Conservation (phyloP, 352 stramenopile genomes). For the Blastocystis sp. region DNA sequence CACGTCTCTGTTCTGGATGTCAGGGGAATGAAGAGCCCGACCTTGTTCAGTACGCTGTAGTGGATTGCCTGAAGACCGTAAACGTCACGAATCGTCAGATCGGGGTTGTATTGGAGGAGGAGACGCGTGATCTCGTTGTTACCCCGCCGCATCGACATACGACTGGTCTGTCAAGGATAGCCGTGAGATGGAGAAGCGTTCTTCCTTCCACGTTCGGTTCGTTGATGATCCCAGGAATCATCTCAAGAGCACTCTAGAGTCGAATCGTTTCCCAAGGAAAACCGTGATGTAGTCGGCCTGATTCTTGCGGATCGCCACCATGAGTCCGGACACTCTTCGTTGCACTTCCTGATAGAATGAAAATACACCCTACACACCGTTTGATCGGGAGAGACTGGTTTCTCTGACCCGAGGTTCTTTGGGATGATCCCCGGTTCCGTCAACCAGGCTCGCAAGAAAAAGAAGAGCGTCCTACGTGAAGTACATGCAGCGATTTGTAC, state of each 20-base stretch:
- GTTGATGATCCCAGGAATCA: constrained; percentile 5
- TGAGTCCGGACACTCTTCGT: background rate
- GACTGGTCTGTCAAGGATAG: background rate
- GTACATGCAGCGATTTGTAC: background rate
- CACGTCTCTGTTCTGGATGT: background rate
- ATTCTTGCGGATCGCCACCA: constrained; percentile 31
- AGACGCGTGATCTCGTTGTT: background rate
- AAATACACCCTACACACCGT: background rate
- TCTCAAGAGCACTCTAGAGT: constrained; percentile 7
- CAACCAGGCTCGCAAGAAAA: background rate
- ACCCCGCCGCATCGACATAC: background rate
- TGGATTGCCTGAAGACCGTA: constrained; percentile 20
- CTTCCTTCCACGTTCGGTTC: constrained; percentile 24
- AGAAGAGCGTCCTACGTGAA: background rate
- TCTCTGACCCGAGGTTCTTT: background rate
- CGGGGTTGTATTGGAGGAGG: background rate
- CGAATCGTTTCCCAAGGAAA: background rate
- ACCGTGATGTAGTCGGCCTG: constrained; percentile 11
- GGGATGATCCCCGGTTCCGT: constrained; percentile 32
- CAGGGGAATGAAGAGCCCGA: background rate
- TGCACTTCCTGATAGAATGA: background rate
- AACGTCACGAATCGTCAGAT: background rate
- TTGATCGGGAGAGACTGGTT: background rate
- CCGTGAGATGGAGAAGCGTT: background rate
- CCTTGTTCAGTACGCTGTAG: background rate